Conservation (phyloP, 208 protist genomes). For the Leishmania arabica region DNA sequence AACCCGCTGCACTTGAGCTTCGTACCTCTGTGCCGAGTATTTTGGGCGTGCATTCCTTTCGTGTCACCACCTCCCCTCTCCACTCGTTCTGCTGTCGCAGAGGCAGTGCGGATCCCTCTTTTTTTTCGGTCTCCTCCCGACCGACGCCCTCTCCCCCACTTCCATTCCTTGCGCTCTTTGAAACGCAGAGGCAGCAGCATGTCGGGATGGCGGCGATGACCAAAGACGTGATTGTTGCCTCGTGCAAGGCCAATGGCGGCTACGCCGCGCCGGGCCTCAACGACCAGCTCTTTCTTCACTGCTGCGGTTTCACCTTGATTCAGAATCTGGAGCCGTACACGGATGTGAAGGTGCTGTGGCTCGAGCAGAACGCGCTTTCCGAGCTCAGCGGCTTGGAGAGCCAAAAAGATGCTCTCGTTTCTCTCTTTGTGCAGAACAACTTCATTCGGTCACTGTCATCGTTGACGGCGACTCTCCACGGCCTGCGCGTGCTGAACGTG, state of each 20-base stretch:
- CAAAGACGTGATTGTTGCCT: constrained; percentile 68
- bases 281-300: constrained; percentile 93
- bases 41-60: not conserved
- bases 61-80: not conserved
- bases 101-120: not conserved
- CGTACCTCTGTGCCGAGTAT: not conserved
- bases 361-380: constrained; percentile 93
- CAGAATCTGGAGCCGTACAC: constrained; percentile 88
- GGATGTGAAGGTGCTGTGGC: constrained; percentile 92
- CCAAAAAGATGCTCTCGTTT: constrained; percentile 64
- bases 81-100: not conserved
- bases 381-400: constrained; percentile 81
- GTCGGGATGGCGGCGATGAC: constrained; percentile 82
- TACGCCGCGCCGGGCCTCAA: constrained; percentile 87
- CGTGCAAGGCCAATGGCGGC: constrained; percentile 86
- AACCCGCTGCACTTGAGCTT: no score
- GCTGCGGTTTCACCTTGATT: constrained; percentile 88
- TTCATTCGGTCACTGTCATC: constrained; percentile 67
- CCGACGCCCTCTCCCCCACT: not conserved
- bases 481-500: constrained; percentile 86
- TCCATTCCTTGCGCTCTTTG: not conserved
- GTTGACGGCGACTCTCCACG: constrained; percentile 44
- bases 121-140: not conserved
- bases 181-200: not conserved
- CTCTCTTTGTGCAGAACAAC: constrained; percentile 96